phyloP scores from a whole-genome alignment of 2,329 filamentous ascomycete genomes.

The Tolypocladium ophioglossoides region DNA sequence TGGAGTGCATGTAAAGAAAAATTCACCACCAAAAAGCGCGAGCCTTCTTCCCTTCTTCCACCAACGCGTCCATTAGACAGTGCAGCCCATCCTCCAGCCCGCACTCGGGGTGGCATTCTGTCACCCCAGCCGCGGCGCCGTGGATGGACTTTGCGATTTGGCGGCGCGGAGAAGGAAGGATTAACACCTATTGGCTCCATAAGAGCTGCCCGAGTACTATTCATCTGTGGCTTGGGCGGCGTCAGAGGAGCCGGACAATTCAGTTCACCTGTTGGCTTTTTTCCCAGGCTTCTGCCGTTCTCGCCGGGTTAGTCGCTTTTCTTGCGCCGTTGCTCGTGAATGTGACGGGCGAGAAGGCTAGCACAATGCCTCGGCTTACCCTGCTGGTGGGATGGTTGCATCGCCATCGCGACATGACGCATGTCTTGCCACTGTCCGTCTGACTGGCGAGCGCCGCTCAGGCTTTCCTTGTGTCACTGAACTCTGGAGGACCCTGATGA shows the following conservation, averaged over 20 bases:
- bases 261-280: neutral
- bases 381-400: neutral
- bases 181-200: slow-evolving; percentile 33
- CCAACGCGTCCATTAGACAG: slow-evolving; percentile 77
- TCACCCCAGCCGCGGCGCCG: slow-evolving; percentile 41
- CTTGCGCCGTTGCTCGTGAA: slow-evolving; percentile 1
- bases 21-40: neutral
- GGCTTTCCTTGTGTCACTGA: neutral
- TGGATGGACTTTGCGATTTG: slow-evolving; percentile 56
- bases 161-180: slow-evolving; percentile 41
- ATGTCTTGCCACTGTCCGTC: neutral
- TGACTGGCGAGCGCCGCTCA: neutral
- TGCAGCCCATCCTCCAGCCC: slow-evolving; percentile 60
- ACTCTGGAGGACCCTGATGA: neutral
- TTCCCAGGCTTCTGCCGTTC: neutral
- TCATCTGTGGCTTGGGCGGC: slow-evolving; percentile 23
- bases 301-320: neutral
- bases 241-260: slow-evolving; percentile 26
- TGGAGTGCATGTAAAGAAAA: neutral
- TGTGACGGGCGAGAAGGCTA: neutral
- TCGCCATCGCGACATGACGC: neutral
- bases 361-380: neutral
- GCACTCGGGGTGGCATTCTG: slow-evolving; percentile 59
- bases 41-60: slow-evolving; percentile 28
- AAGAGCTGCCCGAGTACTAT: slow-evolving; percentile 47